These are phyloP conservation scores for Crepidotus sp. DNA, from an alignment of 1,284 basidiomycete genomes.

Conservation along the genomic window DNA sequence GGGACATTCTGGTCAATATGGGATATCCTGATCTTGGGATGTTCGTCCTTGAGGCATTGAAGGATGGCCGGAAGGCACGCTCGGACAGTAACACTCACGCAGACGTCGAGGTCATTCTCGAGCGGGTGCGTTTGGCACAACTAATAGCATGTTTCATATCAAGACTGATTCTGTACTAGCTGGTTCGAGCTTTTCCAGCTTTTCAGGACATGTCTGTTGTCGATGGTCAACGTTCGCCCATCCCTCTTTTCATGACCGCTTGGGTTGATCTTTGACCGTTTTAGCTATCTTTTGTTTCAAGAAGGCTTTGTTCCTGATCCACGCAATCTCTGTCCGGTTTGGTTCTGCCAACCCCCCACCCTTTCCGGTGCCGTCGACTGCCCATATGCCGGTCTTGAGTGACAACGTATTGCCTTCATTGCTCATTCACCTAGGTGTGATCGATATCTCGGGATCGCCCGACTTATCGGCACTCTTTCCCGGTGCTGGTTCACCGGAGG, in stretches of 20 bases:
- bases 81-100: slow-evolving; percentile 26
- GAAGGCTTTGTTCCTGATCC: slow-evolving; percentile 78
- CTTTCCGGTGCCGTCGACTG: slow-evolving; percentile 55
- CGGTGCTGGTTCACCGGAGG: slow-evolving; percentile 29
- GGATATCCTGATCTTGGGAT: slow-evolving; percentile 65
- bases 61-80: slow-evolving; percentile 40
- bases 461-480: slow-evolving; percentile 38
- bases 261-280: slow-evolving; percentile 7
- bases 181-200: slow-evolving; percentile 65
- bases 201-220: slow-evolving; percentile 68
- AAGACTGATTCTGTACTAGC: slow-evolving; percentile 30
- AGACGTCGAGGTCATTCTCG: slow-evolving; percentile 52
- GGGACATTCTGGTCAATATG: slow-evolving; percentile 47
- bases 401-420: slow-evolving; percentile 86
- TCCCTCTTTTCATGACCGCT: slow-evolving; percentile 9
- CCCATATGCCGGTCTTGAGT: slow-evolving; percentile 63
- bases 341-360: slow-evolving; percentile 38
- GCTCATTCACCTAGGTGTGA: slow-evolving; percentile 66
- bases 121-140: slow-evolving; percentile 33
- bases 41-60: slow-evolving; percentile 61
- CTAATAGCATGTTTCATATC: not conserved
- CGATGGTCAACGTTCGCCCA: slow-evolving; percentile 48
- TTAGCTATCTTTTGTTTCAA: slow-evolving; percentile 80
- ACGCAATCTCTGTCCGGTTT: slow-evolving; percentile 61
- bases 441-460: slow-evolving; percentile 50